Base-by-base conservation (phyloP, 495 filamentous ascomycete genomes). In the Cetradonia linearis region DNA sequence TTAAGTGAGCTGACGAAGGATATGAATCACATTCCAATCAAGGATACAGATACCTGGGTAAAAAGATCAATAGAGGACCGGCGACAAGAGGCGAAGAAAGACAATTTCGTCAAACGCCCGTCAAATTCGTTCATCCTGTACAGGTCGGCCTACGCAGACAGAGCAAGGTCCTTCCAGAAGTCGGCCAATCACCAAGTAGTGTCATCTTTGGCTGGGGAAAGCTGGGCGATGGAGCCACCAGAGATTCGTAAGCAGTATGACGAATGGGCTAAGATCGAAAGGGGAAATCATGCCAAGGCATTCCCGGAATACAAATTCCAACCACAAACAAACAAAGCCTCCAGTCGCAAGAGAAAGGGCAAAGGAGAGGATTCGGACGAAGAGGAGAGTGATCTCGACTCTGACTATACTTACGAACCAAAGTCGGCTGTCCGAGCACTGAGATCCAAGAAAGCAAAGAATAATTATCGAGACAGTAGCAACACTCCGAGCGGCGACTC, bases 121-220 rank as follows among this genome's bases (percentile, higher is more conserved):
- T 97, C 96, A 87, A 98, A 98, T 68, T 91, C 90, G 2, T 98
- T 97, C 78, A 97, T 98, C 88, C 79, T 98, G 30, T 98, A 98
- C 70, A 86, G 94, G 10, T 95, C 91, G 53, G 89, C 92, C 6
- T 97, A 87, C 67, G 86, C 92, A 28, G 89, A 92, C 44, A 80
- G 91, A 6, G 86, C 86, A 58, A 96, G 96, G 71, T 72, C 80
- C 44, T 89, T 84, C 81, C 87, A 88, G 62, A 74, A 81, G 10
- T 86, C 95, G 67, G 92, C 91, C 72, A 96, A 97, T 73, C 92
- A 97, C 67, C 93, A 98, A 69, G 78, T 94, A 23, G 89, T 98
- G 59, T 96, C 93, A 3, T 82, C 81, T 25, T 81, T 91, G 25
- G 86, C 87, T 50, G 93, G 93, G 18, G 72, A 80, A 55, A 91